Base-by-base conservation (phyloP, 805 yeast species). In the Hanseniaspora valbyensis region DNA sequence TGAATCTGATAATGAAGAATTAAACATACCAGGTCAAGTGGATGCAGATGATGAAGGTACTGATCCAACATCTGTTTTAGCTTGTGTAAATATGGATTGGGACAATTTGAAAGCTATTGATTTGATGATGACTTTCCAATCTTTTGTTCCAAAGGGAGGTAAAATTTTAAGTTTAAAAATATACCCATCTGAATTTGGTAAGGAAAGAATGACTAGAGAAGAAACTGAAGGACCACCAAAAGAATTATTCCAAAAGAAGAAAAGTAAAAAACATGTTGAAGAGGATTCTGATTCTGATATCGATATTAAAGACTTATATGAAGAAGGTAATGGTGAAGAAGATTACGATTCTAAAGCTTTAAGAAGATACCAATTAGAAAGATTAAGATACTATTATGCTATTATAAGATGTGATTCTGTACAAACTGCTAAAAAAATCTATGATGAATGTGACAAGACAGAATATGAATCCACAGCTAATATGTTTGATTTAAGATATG, bases 11-110 rank as follows among this genome's bases (percentile, higher is more conserved):
- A 57, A 71, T 10, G 83, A 76, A 56, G 73, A 70, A 26, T 10
- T 45, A 14, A 45, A 45, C 33, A 45, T 45, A 19, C 50, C 50
- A 14, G 50, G 50, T 12, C 50, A 45, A 32, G 39, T 30, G 4
- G 30, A 30, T 14, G 69, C 68, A 9, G 74, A 76, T 49, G 83
- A 92, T n/a, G 88, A 84, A 44, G 81, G 79, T 45, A 94, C 95
- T 42, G 96, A 90, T 2, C 95, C 95, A 28, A 73, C 95, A 1
- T 69, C 69, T 30, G 70, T 84, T 5, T 71, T 92, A 60, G 98
- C 98, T 0, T 95, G 82, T 1, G 97, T 92, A 28, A 92, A 92
- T 61, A 71, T 92, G 75, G 98, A 92, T 62, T 92, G 98, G 98
- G 98, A 92, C 59, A 84, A 92, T 60, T 74, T 92, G n/a, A 75